These are phyloP conservation scores for Penicillium sp. DNA, from an alignment of 2,329 filamentous ascomycete genomes.

Conservation along the genomic window DNA sequence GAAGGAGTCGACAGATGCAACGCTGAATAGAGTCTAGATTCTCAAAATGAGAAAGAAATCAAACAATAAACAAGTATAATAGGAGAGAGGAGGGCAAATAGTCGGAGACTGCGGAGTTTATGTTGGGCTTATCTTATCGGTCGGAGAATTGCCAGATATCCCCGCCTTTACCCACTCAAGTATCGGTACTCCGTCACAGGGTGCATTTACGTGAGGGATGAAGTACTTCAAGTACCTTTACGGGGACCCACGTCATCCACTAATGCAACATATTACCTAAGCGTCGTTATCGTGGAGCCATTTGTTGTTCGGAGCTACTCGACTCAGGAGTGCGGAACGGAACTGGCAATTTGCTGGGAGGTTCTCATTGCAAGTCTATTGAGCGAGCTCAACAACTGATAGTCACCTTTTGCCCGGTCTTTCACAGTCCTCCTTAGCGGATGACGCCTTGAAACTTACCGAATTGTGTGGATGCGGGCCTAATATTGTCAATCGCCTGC, in stretches of 20 bases:
- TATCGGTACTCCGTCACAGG: neutral
- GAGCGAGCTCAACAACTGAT: neutral
- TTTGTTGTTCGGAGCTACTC: slow-evolving; percentile 8
- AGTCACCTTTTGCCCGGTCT: neutral
- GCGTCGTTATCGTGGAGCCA: neutral
- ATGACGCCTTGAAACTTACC: slow-evolving; percentile 26
- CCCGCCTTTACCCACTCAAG: neutral
- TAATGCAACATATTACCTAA: neutral
- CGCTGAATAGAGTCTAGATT: neutral
- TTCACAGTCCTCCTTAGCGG: slow-evolving; percentile 6
- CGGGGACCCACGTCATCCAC: neutral
- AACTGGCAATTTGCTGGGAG: slow-evolving; percentile 5
- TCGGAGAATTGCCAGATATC: neutral
- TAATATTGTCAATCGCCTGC: slow-evolving; percentile 34
- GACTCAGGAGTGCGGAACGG: slow-evolving; percentile 10
- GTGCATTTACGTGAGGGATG: neutral
- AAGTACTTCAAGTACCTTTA: neutral
- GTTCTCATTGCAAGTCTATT: neutral
- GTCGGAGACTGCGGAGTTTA: slow-evolving; percentile 21
- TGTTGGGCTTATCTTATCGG: slow-evolving; percentile 23
- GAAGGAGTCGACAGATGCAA: neutral
- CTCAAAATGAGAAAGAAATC: neutral
- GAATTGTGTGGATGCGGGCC: slow-evolving; percentile 34
- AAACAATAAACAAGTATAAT: neutral
- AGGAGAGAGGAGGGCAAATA: neutral